Base-by-base conservation (phyloP, 805 yeast species). In the Torulaspora gathmanii region DNA sequence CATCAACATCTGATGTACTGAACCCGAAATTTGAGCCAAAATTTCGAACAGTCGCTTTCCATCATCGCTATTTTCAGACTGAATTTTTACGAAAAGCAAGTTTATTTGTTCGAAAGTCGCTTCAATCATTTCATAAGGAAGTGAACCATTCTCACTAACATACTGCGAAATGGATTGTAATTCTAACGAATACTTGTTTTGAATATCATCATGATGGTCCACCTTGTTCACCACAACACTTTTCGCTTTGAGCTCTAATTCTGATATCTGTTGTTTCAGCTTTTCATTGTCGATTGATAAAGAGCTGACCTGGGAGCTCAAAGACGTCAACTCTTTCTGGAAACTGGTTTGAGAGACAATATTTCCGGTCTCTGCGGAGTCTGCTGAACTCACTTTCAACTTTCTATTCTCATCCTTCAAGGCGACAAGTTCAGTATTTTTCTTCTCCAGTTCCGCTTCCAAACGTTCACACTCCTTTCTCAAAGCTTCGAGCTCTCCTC, bases 191-290 rank as follows among this genome's bases (percentile, higher is more conserved):
- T 41, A 39, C 40, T 23, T 47, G 19, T 20, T 44, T 13, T 42
- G 35, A 13, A 29, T 5, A 15, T 30, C 15, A 4, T 37, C 12
- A 3, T 20, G n/a, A 3, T 25, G 10, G 17, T 22, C 42, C 3
- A 10, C 9, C 13, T 42, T 34, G 8, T 27, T 31, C 4, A 40
- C 34, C 4, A 17, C 31, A 30, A 31, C 12, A 16, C 33, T 37
- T 36, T 62, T 63, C 10, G 59, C 45, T 42, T 77, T 71, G n/a
- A 73, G 64, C 11, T 74, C 73, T 79, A 85, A 75, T 44, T 68
- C 70, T 4, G 68, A 58, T 8, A 73, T 49, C 42, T 66, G 64
- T 35, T 62, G 67, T 46, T 65, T 70, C 54, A 63, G 57, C n/a
- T 46, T 57, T 39, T 61, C 73, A 45, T 67, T 60, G 40, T 63